Percentiles rank a stretch among this genome's conserved stretches.
phyloP scores from a whole-genome alignment of 371 early-diverging fungal genomes.

The Mortierella polycephala region DNA sequence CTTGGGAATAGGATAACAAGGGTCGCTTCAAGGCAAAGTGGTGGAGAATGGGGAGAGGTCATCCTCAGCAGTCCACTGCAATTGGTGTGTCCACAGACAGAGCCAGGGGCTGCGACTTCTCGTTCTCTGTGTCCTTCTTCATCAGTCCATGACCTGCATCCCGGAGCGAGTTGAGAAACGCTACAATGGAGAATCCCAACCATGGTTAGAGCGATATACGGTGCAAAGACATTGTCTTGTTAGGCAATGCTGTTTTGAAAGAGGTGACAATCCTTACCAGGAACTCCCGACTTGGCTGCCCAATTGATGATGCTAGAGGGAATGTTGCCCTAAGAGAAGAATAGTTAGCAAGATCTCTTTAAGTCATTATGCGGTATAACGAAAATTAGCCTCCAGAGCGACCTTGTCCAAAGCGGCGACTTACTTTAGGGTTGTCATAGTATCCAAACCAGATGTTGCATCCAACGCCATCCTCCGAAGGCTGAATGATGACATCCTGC shows the following conservation, averaged over 20 bases:
- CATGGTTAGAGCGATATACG: not conserved
- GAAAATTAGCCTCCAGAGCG: too few species aligned
- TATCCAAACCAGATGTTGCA: conserved; percentile 61
- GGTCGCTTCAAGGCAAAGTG: not conserved
- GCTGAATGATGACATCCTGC: conserved; percentile 59
- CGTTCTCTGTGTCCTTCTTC: conserved; percentile 34
- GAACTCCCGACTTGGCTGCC: conserved; percentile 63
- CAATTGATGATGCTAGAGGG: conserved; percentile 63
- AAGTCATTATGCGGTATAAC: too few species aligned
- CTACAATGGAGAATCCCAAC: conserved; percentile 5
- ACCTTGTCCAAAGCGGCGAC: not conserved
- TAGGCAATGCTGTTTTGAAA: not conserved
- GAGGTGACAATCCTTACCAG: conserved; percentile 25
- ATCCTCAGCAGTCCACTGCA: conserved; percentile 12
- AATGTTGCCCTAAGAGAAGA: conserved; percentile 56
- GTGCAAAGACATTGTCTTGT: not conserved
- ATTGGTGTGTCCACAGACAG: not conserved
- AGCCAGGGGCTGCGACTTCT: conserved; percentile 15
- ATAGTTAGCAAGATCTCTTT: too few species aligned
- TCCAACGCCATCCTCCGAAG: conserved; percentile 54
- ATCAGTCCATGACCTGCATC: conserved; percentile 32
- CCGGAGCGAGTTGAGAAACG: conserved; percentile 33
- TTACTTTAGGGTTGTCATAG: conserved; percentile 66
- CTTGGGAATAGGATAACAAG: too few species aligned
- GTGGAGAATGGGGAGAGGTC: not conserved